phyloP scores from a whole-genome alignment of 441 rosid genomes.

The Corymbia calophylla region DNA sequence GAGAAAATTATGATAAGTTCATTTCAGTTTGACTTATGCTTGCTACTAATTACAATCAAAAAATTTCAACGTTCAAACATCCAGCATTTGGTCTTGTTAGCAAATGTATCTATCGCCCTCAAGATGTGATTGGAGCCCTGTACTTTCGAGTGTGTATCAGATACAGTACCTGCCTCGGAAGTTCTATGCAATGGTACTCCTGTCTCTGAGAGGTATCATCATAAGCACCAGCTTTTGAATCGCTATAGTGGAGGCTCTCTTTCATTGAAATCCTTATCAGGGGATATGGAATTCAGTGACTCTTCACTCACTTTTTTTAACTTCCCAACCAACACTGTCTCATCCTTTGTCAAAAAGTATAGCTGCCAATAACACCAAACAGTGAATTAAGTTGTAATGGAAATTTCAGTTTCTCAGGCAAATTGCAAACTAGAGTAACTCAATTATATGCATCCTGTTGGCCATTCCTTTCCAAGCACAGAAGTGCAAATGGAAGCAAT shows the following conservation, averaged over 20 bases:
- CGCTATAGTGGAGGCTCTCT: constrained; percentile 17
- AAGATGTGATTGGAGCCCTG: not conserved
- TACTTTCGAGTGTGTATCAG: not conserved
- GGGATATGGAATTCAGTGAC: constrained; percentile 2
- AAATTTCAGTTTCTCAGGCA: not conserved
- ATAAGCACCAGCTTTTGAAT: constrained; percentile 5
- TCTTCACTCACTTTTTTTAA: constrained; percentile 21
- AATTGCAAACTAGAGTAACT: not conserved
- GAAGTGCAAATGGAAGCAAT: not conserved
- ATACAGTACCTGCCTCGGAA: constrained; percentile 48
- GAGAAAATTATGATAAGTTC: not conserved
- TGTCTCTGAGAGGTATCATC: constrained; percentile 18
- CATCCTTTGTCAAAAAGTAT: constrained; percentile 41
- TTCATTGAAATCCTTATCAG: constrained; percentile 14
- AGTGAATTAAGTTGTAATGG: not conserved
- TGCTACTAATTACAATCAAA: not conserved
- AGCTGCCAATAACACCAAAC: constrained; percentile 31
- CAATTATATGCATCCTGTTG: not conserved
- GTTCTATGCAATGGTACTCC: constrained; percentile 19
- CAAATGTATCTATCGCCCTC: not conserved
- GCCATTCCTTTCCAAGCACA: not conserved
- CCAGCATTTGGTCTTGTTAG: not conserved
- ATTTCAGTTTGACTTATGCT: not conserved
- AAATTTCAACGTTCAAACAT: not conserved
- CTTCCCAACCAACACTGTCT: constrained; percentile 33